Evolutionary conservation across 257 asterid species (phyloP).

Genomic region (Lycium barbarum): DNA sequence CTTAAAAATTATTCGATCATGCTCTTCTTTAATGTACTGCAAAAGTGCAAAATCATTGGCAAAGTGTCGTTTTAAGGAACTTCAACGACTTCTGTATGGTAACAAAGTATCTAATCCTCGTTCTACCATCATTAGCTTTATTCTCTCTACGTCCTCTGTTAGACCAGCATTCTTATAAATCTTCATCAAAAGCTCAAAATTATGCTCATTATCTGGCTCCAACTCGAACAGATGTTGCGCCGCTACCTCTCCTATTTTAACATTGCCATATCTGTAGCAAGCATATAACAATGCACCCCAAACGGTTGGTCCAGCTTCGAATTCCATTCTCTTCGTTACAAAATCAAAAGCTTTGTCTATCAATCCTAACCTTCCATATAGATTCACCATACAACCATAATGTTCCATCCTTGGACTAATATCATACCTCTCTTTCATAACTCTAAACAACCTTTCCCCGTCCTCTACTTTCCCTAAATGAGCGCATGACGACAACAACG

Average conservation of each 20-base stretch:
- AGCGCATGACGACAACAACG: slow-evolving; percentile 71
- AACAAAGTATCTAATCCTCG: slow-evolving; percentile 55
- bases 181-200: slow-evolving; percentile 74
- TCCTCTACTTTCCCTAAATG: slow-evolving; percentile 63
- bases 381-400: slow-evolving; percentile 83
- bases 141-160: slow-evolving; percentile 52
- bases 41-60: slow-evolving; percentile 15
- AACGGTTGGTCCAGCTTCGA: slow-evolving; percentile 74
- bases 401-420: slow-evolving; percentile 74
- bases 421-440: slow-evolving; percentile 56
- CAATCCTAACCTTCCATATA: slow-evolving; percentile 73
- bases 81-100: background rate
- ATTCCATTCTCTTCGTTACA: slow-evolving; percentile 52
- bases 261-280: slow-evolving; percentile 68
- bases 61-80: background rate
- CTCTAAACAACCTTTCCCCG: slow-evolving; percentile 58
- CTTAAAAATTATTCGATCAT: background rate
- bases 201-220: slow-evolving; percentile 85
- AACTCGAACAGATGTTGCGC: slow-evolving; percentile 62
- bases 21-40: background rate
- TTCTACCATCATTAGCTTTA: slow-evolving; percentile 61
- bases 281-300: slow-evolving; percentile 94
- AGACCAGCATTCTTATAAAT: slow-evolving; percentile 54
- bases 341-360: slow-evolving; percentile 59
- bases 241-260: slow-evolving; percentile 64